Evolutionary conservation across 2,329 filamentous ascomycete genomes (phyloP), one percentile per base, ranked within the genome.

Genomic region (Scleromitrula shiraiana): DNA sequence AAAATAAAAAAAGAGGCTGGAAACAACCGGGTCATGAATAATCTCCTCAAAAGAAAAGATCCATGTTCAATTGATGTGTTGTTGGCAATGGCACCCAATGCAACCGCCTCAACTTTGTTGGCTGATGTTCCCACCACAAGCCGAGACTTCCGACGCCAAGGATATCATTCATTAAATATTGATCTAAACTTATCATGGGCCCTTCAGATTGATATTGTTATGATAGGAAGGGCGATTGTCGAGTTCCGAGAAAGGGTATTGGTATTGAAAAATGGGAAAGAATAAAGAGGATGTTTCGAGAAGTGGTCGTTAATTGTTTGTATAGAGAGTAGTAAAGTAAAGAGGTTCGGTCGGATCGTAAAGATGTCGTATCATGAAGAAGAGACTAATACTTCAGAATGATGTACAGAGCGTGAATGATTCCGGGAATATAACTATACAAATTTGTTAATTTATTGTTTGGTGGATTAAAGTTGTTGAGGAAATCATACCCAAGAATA

Each of bases 341-440:
- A 24, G 24, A 17, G 9, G 27, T 41, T 30, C n/a, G 4, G 10
- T 14, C 22, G 23, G 15, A 20, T 45, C 27, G 46, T n/a, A 20
- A 17, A 32, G 10, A 37, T 10, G 26, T 46, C 8, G 35, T 9
- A 15, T 27, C 14, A 23, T 20, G 29, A 20, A 14, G 41, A 20
- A 17, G 32, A 23, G 33, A 17, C 68, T 88, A 93, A 67, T 89
- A 91, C 71, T 91, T 93, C 62, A 91, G 75, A 61, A 94, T 93
- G 64, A 94, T 90, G 23, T 53, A 53, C 12, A 53, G 23, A 10
- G 50, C 50, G 42, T 53, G 50, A 9, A 53, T 53, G 35, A 53
- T 51, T 40, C 50, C 48, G 20, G 48, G 50, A 17, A 50, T 45
- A 20, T 46, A 48, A 22, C 35, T 38, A 5, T 14, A 14, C 10